phyloP scores from a whole-genome alignment of 2,329 filamentous ascomycete genomes.

The Pyrenophora graminea region DNA sequence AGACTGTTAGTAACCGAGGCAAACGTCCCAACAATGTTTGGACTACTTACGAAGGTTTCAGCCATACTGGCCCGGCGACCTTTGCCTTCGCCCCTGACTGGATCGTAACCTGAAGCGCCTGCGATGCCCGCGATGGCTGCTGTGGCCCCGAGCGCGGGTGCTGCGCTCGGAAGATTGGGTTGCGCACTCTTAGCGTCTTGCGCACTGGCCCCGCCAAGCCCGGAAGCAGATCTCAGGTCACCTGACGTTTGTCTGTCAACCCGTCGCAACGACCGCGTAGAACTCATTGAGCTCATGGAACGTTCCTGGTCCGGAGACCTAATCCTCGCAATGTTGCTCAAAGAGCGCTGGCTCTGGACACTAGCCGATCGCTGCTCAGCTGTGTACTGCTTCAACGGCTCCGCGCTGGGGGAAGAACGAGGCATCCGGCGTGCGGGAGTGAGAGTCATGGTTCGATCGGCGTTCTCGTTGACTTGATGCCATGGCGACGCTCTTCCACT shows the following conservation, averaged over 20 bases:
- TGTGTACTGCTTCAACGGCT: conserved; percentile 43
- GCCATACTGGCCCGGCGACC: conserved; percentile 80
- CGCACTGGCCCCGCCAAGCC: conserved; percentile 57
- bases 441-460: conserved; percentile 48
- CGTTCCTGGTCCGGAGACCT: conserved; percentile 55
- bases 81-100: conserved; percentile 85
- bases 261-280: conserved; percentile 72
- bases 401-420: conserved; percentile 42
- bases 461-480: conserved; percentile 54
- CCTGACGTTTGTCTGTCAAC: conserved; percentile 70
- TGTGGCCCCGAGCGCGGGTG: conserved; percentile 42
- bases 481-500: conserved; percentile 33
- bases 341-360: conserved; percentile 52
- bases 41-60: conserved; percentile 84
- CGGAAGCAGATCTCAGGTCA: conserved; percentile 72
- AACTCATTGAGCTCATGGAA: conserved; percentile 66
- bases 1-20: conserved; percentile 30
- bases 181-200: conserved; percentile 40
- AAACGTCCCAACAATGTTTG: conserved; percentile 7
- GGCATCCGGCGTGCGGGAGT: conserved; percentile 42
- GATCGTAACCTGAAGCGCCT: conserved; percentile 66
- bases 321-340: conserved; percentile 46
- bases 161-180: conserved; percentile 38
- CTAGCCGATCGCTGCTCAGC: conserved; percentile 46
- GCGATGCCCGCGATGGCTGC: conserved; percentile 51